Evolutionary conservation across 73 alveolate genomes (phyloP).

Genomic region (Vitrella brassicaformis): DNA sequence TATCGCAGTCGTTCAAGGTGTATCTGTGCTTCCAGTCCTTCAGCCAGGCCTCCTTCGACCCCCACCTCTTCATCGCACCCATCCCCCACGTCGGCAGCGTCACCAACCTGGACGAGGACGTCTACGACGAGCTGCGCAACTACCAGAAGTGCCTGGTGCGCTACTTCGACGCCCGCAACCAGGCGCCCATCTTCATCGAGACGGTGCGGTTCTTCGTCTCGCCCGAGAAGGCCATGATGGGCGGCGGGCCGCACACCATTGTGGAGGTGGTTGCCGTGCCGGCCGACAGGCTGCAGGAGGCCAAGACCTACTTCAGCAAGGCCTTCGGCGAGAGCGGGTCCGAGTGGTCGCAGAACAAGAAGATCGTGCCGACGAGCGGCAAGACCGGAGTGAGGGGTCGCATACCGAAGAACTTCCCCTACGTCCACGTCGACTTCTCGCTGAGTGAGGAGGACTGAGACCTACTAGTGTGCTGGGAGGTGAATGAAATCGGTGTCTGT

Average conservation of each 20-base stretch:
- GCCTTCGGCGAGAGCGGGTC: neutral
- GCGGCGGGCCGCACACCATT: neutral
- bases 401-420: neutral
- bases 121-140: neutral
- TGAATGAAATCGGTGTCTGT: too few relatives aligned
- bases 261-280: neutral
- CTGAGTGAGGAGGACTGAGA: neutral
- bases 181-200: neutral
- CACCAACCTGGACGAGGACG: neutral
- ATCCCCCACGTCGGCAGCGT: neutral
- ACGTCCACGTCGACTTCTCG: neutral
- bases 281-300: neutral
- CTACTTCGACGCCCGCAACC: neutral
- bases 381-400: neutral
- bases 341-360: neutral
- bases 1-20: too few relatives aligned
- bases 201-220: neutral
- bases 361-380: neutral
- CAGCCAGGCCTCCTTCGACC: neutral
- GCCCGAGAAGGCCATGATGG: neutral
- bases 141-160: neutral
- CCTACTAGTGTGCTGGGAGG: too few relatives aligned
- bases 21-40: too few relatives aligned
- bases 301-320: neutral
- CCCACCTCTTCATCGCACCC: neutral